phyloP scores from a whole-genome alignment of 805 yeast species.

The Sporopachydermia lactativora region DNA sequence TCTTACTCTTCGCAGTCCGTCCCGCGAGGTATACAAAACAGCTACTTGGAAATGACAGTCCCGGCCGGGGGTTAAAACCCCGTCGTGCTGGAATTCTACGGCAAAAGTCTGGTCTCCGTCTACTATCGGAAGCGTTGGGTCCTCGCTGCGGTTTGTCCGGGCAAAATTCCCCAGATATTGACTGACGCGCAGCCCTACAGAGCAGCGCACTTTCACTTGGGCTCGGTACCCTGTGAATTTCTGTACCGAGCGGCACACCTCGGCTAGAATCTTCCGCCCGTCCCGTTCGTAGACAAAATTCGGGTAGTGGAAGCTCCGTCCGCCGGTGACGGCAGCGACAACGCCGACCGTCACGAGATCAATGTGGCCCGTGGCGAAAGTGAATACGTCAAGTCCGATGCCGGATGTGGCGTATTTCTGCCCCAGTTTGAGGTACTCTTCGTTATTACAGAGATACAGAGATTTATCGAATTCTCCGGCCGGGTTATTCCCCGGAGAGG shows the following conservation, averaged over 20 bases:
- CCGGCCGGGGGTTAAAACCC: conserved; percentile 47
- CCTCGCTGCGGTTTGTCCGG: conserved; percentile 25
- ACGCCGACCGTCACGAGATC: conserved; percentile 66
- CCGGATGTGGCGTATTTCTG: conserved; percentile 39
- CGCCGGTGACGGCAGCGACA: conserved; percentile 57
- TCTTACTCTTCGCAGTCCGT: conserved; percentile 72
- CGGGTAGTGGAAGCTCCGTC: conserved; percentile 48
- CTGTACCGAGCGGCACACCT: conserved; percentile 37
- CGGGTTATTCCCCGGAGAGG: conserved; percentile 17
- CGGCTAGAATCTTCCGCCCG: conserved; percentile 47
- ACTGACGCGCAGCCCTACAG: conserved; percentile 72
- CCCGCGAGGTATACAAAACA: conserved; percentile 60
- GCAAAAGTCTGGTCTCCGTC: conserved; percentile 51
- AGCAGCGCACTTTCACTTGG: conserved; percentile 71
- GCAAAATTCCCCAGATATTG: conserved; percentile 53
- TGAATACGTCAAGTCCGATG: conserved; percentile 67
- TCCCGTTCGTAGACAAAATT: conserved; percentile 57
- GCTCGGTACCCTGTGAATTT: conserved; percentile 62
- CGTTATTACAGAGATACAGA: not conserved
- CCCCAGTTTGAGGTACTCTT: conserved; percentile 38
- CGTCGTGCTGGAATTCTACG: conserved; percentile 65
- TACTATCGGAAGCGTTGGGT: conserved; percentile 59
- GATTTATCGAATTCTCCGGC: conserved; percentile 24
- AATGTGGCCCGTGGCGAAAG: conserved; percentile 46
- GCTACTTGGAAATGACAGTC: conserved; percentile 93